These are phyloP conservation scores for Theileria parva DNA, from an alignment of 169 alveolate genomes.

Conservation along the genomic window DNA sequence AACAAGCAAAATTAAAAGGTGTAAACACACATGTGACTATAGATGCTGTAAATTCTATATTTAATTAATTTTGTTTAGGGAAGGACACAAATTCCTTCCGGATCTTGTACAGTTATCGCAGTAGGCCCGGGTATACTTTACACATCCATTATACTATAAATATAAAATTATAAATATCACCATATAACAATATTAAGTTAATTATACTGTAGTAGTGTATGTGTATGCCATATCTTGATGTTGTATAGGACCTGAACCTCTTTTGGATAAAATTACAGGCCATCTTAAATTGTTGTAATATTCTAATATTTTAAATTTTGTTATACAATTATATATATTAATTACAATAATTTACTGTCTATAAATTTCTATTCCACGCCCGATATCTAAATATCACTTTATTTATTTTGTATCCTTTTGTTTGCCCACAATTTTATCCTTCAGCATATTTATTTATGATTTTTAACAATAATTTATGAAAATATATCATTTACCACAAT, in stretches of 20 bases:
- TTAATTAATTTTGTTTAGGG: constrained; percentile 71
- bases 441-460: too few relatives aligned
- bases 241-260: constrained; percentile 70
- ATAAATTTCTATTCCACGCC: background rate
- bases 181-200: background rate
- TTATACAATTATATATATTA: background rate
- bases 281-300: constrained; percentile 70
- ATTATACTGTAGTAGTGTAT: background rate
- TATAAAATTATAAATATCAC: background rate
- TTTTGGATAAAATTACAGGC: constrained; percentile 75
- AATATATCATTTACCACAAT: background rate
- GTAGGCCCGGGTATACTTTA: constrained; percentile 87
- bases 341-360: background rate
- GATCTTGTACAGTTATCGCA: constrained; percentile 89
- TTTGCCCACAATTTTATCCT: background rate
- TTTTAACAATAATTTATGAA: too few relatives aligned
- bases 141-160: background rate
- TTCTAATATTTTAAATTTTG: background rate
- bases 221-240: background rate
- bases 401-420: too few relatives aligned
- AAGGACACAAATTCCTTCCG: constrained; percentile 87
- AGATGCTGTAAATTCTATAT: constrained; percentile 55
- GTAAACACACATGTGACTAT: constrained; percentile 50
- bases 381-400: background rate
- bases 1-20: constrained; percentile 32